phyloP scores from a whole-genome alignment of 2,329 filamentous ascomycete species.

The Colletotrichum spaethianum region DNA sequence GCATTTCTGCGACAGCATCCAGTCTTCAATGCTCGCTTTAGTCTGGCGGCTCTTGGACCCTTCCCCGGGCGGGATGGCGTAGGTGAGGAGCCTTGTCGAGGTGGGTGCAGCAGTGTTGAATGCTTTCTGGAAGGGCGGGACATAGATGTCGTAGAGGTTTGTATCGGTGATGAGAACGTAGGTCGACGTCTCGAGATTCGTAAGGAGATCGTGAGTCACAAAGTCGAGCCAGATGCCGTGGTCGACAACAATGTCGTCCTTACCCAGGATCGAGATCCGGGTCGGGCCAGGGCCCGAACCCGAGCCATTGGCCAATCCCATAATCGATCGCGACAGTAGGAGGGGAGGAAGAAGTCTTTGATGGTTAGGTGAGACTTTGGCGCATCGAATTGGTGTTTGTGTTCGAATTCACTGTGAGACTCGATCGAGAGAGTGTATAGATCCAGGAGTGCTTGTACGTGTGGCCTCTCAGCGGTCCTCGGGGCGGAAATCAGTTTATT shows the following conservation, averaged over 20 bases:
- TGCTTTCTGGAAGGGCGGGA: slow-evolving; percentile 76
- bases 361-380: background rate
- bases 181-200: slow-evolving; percentile 85
- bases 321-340: slow-evolving; percentile 18
- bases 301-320: slow-evolving; percentile 41
- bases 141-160: slow-evolving; percentile 86
- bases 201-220: slow-evolving; percentile 84
- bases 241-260: slow-evolving; percentile 92
- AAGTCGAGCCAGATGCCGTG: slow-evolving; percentile 90
- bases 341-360: background rate
- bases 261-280: slow-evolving; percentile 85
- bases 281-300: slow-evolving; percentile 57
- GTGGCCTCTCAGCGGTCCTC: background rate
- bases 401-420: background rate
- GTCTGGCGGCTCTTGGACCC: slow-evolving; percentile 93
- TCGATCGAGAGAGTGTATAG: background rate
- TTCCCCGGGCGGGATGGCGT: slow-evolving; percentile 91
- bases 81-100: slow-evolving; percentile 81
- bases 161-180: slow-evolving; percentile 98
- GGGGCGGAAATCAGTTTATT: background rate
- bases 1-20: slow-evolving; percentile 93
- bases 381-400: slow-evolving; percentile 18
- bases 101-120: slow-evolving; percentile 53
- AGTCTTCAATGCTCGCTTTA: slow-evolving; percentile 96
- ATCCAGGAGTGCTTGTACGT: background rate